Percentiles rank a stretch among this genome's conserved stretches.
These are phyloP conservation scores for Dianthus caryophyllus DNA, from an alignment of 148 eudicot species.

Conservation along the genomic window DNA sequence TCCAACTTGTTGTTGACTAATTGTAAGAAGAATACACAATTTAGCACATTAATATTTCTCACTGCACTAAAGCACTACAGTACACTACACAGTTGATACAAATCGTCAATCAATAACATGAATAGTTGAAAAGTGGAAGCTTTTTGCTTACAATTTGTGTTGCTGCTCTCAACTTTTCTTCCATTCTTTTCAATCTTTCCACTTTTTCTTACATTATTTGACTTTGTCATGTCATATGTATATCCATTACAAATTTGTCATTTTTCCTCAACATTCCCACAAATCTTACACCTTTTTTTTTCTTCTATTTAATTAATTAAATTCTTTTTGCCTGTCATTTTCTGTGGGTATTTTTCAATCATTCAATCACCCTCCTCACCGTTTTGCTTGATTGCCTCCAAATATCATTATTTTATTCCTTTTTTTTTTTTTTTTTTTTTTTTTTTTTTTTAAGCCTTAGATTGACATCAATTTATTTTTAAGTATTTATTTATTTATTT, in stretches of 20 bases:
- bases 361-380: not conserved
- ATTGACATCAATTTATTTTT: conserved; percentile 11
- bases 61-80: too few relatives aligned
- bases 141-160: not conserved
- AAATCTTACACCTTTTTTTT: conserved; percentile 8
- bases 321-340: conserved; percentile 10
- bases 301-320: not conserved
- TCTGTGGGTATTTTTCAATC: conserved; percentile 20
- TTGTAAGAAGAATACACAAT: too few relatives aligned
- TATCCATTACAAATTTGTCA: conserved; percentile 1
- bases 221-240: conserved; percentile 17
- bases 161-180: too few relatives aligned
- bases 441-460: conserved; percentile 4
- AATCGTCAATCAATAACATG: too few relatives aligned
- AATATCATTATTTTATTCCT: not conserved
- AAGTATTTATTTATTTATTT: not conserved
- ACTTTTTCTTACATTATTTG: conserved; percentile 8
- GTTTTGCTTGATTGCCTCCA: conserved; percentile 6
- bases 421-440: not conserved
- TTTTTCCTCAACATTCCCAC: conserved; percentile 7
- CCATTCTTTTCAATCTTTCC: not conserved
- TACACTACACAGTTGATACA: too few relatives aligned
- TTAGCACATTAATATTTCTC: too few relatives aligned
- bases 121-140: too few relatives aligned
- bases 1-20: too few relatives aligned